Conservation (phyloP, 768 basidiomycete genomes). For the Podaxis rugospora region DNA sequence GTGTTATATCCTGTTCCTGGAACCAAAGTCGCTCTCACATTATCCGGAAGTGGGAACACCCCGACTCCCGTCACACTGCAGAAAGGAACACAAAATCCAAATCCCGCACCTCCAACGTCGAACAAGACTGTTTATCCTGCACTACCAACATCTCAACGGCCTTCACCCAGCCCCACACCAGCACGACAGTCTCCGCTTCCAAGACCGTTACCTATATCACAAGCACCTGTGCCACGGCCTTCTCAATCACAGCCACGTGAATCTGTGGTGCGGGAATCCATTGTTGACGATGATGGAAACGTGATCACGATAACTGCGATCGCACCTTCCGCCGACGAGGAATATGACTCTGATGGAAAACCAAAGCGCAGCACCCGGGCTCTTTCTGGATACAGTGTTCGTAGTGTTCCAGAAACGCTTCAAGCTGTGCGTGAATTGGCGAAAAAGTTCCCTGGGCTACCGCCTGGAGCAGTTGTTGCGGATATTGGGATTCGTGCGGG, state of each 20-base stretch:
- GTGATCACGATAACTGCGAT: constrained; percentile 4
- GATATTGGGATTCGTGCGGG: constrained; percentile 5
- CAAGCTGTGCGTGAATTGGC: constrained; percentile 47
- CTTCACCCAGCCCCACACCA: neutral
- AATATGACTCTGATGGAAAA: neutral
- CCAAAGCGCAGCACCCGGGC: constrained; percentile 6
- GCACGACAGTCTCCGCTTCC: neutral
- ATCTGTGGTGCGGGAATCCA: neutral
- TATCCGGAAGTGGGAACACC: neutral
- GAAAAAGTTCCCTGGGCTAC: constrained; percentile 46
- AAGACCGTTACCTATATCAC: neutral
- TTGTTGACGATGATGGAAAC: constrained; percentile 4
- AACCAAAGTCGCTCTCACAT: neutral
- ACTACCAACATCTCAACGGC: neutral
- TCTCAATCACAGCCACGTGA: neutral
- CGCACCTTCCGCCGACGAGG: neutral
- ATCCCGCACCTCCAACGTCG: neutral
- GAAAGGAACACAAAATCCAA: neutral
- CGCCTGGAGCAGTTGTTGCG: constrained; percentile 3
- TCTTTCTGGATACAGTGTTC: constrained; percentile 23
- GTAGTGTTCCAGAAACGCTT: constrained; percentile 36
- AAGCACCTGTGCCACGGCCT: neutral
- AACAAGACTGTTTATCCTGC: neutral
- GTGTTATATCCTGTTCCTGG: constrained; percentile 2
- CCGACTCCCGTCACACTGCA: neutral